phyloP scores from a whole-genome alignment of 176 grass and related monocot species.

The Chrysopogon serrulatus region DNA sequence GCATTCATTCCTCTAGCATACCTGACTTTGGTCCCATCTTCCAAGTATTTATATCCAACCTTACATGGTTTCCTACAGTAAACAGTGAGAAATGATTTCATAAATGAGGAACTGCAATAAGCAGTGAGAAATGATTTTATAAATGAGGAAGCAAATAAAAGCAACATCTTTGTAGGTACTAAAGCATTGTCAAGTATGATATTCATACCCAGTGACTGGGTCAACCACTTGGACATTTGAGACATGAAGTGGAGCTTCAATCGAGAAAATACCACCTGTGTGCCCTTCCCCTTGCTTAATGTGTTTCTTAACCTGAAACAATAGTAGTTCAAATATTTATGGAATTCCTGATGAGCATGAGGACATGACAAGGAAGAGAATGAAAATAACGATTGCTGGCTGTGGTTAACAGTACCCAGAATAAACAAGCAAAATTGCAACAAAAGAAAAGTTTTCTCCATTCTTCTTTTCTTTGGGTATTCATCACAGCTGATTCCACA shows the following conservation, averaged over 20 bases:
- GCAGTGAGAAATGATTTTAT: too few species aligned
- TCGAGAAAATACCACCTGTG: constrained; percentile 85
- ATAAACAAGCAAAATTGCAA: background rate
- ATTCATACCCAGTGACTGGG: constrained; percentile 81
- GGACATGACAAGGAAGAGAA: background rate
- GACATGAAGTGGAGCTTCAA: constrained; percentile 99
- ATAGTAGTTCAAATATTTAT: background rate
- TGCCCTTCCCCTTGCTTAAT: constrained; percentile 96
- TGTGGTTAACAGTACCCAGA: background rate
- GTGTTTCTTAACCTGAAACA: constrained; percentile 94
- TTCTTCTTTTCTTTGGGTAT: background rate
- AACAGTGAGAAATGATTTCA: background rate
- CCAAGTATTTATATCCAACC: constrained; percentile 67
- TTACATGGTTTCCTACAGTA: constrained; percentile 70
- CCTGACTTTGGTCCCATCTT: constrained; percentile 89
- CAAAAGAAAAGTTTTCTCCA: background rate
- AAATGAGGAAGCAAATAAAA: background rate
- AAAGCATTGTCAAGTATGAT: constrained; percentile 5
- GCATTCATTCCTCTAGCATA: constrained; percentile 68
- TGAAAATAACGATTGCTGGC: background rate
- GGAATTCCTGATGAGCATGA: background rate
- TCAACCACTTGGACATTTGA: constrained; percentile 96
- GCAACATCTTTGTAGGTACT: background rate
- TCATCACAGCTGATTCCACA: background rate
- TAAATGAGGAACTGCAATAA: too few species aligned